Percentiles rank a stretch among this genome's conserved stretches.
Conservation (phyloP, 768 basidiomycete genomes). For the Lactarius pseudohatsudake region DNA sequence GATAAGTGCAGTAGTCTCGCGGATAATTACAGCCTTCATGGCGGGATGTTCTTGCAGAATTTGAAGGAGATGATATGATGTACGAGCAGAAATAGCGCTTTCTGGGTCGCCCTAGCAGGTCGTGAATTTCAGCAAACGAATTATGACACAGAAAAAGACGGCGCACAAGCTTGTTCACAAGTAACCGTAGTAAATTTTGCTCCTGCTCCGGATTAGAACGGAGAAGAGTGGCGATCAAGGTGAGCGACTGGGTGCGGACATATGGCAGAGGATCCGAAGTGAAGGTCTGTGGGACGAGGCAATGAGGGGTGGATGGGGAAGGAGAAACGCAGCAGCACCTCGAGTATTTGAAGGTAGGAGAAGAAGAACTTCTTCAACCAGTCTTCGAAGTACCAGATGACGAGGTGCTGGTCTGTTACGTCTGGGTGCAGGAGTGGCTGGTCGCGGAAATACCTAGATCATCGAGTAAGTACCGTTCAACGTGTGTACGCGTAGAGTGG, state of each 20-base stretch:
- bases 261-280: conserved; percentile 85
- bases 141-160: background rate
- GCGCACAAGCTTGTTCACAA: conserved; percentile 90
- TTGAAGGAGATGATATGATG: conserved; percentile 87
- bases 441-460: conserved; percentile 83
- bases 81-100: conserved; percentile 81
- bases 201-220: conserved; percentile 95
- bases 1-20: conserved; percentile 80
- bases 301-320: background rate
- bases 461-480: background rate
- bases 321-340: conserved; percentile 48
- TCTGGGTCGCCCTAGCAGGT: conserved; percentile 78
- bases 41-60: conserved; percentile 87
- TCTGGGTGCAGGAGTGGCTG: conserved; percentile 68
- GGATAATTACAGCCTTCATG: conserved; percentile 89
- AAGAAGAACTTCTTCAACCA: conserved; percentile 99
- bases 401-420: conserved; percentile 67
- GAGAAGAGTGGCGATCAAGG: conserved; percentile 75
- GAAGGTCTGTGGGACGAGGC: conserved; percentile 51
- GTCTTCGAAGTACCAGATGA: conserved; percentile 93
- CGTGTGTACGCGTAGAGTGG: background rate
- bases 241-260: conserved; percentile 81
- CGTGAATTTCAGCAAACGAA: conserved; percentile 6
- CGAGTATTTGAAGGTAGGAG: conserved; percentile 83
- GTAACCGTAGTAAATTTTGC: conserved; percentile 87